phyloP scores from a whole-genome alignment of 2,329 filamentous ascomycete genomes.

The Sporothrix curviconia region DNA sequence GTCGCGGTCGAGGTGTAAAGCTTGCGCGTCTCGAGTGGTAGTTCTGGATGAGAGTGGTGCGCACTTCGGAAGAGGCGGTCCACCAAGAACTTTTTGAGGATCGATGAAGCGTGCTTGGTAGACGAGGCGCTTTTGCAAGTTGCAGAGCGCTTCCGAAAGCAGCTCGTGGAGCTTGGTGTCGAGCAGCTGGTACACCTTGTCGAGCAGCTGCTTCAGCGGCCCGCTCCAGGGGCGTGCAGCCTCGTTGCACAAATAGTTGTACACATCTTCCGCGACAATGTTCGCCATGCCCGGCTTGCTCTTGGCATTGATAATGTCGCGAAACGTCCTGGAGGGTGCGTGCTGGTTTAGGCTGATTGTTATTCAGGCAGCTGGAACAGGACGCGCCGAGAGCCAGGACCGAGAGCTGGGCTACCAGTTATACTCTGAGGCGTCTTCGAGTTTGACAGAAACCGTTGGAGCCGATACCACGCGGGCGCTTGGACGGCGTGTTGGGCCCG shows the following conservation, averaged over 20 bases:
- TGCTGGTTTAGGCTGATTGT: neutral
- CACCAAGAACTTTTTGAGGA: slow-evolving; percentile 40
- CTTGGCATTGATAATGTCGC: slow-evolving; percentile 46
- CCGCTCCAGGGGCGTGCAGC: slow-evolving; percentile 52
- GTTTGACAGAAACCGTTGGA: slow-evolving; percentile 21
- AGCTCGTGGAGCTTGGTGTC: slow-evolving; percentile 39
- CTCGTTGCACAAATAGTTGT: slow-evolving; percentile 50
- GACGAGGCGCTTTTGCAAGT: slow-evolving; percentile 41
- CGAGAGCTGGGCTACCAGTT: neutral
- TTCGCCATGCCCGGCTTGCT: slow-evolving; percentile 52
- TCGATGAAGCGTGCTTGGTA: slow-evolving; percentile 41
- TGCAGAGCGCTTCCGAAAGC: slow-evolving; percentile 41
- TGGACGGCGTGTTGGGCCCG: slow-evolving; percentile 12
- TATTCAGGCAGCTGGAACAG: neutral
- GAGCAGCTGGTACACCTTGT: slow-evolving; percentile 42
- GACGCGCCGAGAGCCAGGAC: neutral
- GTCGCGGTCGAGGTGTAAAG: slow-evolving; percentile 53
- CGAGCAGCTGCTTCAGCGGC: slow-evolving; percentile 45
- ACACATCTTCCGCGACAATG: slow-evolving; percentile 53
- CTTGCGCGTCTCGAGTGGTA: slow-evolving; percentile 48
- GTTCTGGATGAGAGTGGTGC: slow-evolving; percentile 35
- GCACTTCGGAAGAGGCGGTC: slow-evolving; percentile 32
- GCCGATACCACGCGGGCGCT: slow-evolving; percentile 15
- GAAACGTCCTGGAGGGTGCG: slow-evolving; percentile 45
- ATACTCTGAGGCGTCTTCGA: slow-evolving; percentile 19